Evolutionary conservation across 1,139 yeast species (phyloP), one percentile per base, ranked within the genome.

Genomic region (Ogataea hybrid): DNA sequence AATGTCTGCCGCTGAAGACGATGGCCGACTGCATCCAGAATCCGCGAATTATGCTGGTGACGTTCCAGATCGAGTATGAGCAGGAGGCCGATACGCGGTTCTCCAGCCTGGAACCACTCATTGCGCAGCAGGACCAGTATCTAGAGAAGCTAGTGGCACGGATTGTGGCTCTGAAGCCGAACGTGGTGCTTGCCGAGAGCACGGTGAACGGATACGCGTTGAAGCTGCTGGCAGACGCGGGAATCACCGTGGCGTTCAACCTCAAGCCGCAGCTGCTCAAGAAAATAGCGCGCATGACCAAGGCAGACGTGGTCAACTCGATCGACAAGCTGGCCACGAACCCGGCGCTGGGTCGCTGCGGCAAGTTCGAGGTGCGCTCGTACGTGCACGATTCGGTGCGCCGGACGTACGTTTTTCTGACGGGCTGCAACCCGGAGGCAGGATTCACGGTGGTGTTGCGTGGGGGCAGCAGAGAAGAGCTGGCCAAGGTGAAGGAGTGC

Each of bases 21-120:
- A 94, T 94, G 98, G 77, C 88, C 0, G 64, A 78, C 4, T 59
- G 60, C 9, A 70, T 94, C 6, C 56, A 61, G 1, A 73, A 76
- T 37, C 97, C 99, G 0, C 75, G 82, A 44, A 84, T 94, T 33
- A 80, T 94, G 42, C 69, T 94, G 25, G 73, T 94, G 9, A 84
- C 89, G 72, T 92, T 94, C 55, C 96, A 97, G 0, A 69, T 94
- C 21, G 97, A 90, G 58, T 92, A 89, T 54, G 92, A 84, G 42
- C 84, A 78, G 50, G 77, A 73, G 32, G 35, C 51, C 3, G 52
- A 52, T 25, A 49, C 50, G 16, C 78, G 73, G 38, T 85, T 89
- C 46, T 80, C 89, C 61, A 84, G 95, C 57, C 68, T 92, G 46
- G 82, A 88, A 43, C 86, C 95, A 4, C 84, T 92, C 1, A 73